Base-by-base conservation (phyloP, 208 protist species). In the Leishmania arabica region DNA sequence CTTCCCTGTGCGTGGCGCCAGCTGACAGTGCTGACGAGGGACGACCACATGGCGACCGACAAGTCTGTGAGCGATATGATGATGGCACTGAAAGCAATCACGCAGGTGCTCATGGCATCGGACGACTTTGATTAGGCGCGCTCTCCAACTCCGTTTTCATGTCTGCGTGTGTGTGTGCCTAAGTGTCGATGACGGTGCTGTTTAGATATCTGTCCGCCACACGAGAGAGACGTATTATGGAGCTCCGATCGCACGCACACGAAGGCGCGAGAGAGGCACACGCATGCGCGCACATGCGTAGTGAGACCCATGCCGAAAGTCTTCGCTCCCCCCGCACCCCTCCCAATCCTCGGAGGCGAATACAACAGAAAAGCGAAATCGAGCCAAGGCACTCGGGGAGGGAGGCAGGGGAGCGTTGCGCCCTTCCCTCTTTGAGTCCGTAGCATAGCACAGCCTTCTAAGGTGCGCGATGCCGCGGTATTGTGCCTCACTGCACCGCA, bases 51-150 rank as follows among this genome's bases (percentile, higher is more conserved):
- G 17, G 75, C 64, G 60, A 90, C 88, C 51, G 92, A 95, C 66
- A 80, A 84, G 58, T 77, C 88, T 19, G 86, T 97, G 64, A 78
- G 70, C 11, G 86, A 91, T 78, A 75, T 97, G 74, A 75, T 89
- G 68, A 78, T 95, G 80, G 88, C 83, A 13, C 81, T 97, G 19
- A 95, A 93, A 78, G 79, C 88, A 19, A 82, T 96, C 78, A 88
- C 91, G 68, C 92, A 95, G 75, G 73, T 95, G n/a, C 80, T 93
- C 54, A 95, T 96, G 88, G 92, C 92, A 13, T 88, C 92, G 4
- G 90, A 94, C 34, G 91, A 96, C 80, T 91, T 90, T 51, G 77
- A 83, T 31, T 89, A 76, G 51, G 51, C 51, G 69, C 82, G 51
- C 47, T 21, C 24, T 54, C 53, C 31, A 31, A 37, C 47, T 56